These are phyloP conservation scores for Xylaria curta DNA, from an alignment of 495 filamentous ascomycete species.

Conservation along the genomic window DNA sequence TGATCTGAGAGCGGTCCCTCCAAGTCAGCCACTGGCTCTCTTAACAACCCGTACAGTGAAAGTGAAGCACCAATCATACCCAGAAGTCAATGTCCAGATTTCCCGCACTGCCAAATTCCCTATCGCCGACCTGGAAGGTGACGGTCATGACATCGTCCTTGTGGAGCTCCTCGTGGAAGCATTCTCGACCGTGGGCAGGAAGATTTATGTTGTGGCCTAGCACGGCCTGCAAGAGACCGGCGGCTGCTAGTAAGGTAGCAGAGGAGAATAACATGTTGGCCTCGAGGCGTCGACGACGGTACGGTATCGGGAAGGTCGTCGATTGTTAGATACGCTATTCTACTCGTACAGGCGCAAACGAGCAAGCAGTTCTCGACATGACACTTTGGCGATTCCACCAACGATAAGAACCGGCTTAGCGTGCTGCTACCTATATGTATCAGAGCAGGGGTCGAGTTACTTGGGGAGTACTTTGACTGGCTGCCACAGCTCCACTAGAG, in stretches of 20 bases:
- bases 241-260: constrained; percentile 67
- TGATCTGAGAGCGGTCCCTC: constrained; percentile 64
- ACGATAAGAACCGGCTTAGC: constrained; percentile 31
- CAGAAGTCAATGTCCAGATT: constrained; percentile 98
- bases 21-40: constrained; percentile 24
- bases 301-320: not conserved
- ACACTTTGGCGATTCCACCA: constrained; percentile 41
- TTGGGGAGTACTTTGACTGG: constrained; percentile 12
- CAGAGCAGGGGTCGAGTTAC: constrained; percentile 5
- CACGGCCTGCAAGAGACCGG: constrained; percentile 64
- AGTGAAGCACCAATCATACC: constrained; percentile 63
- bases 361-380: constrained; percentile 26
- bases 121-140: constrained; percentile 95
- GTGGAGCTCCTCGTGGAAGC: constrained; percentile 94
- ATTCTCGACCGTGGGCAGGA: constrained; percentile 87
- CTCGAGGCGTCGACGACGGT: constrained; percentile 28
- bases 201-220: constrained; percentile 95
- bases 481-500: constrained; percentile 12
- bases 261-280: constrained; percentile 62
- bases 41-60: not conserved
- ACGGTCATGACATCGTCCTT: constrained; percentile 97
- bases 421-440: constrained; percentile 14
- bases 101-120: constrained; percentile 92
- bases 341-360: not conserved
- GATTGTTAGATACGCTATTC: not conserved